Conservation (phyloP, 2,329 filamentous ascomycete genomes). For the Corniculantispora saksenae region DNA sequence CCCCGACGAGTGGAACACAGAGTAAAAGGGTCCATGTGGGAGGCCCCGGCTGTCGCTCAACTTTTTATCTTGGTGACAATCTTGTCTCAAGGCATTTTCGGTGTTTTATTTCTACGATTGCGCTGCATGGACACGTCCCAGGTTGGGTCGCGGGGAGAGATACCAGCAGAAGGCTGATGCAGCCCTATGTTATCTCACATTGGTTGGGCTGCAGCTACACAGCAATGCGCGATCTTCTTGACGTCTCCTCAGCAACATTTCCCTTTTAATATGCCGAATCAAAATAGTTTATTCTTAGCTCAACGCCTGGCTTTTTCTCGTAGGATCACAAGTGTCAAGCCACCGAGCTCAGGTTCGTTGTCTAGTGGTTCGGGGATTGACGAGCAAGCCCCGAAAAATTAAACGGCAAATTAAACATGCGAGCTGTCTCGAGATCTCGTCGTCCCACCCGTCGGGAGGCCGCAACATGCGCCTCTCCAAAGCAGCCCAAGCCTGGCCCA, state of each 20-base stretch:
- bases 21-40: neutral
- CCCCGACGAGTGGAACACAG: neutral
- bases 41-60: neutral
- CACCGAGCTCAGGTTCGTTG: neutral
- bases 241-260: no score
- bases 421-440: neutral
- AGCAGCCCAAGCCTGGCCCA: neutral
- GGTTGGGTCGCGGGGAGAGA: neutral
- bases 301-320: no score
- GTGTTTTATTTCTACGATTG: neutral
- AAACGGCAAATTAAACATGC: neutral
- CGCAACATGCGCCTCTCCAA: neutral
- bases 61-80: neutral
- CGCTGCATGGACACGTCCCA: neutral
- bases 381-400: neutral
- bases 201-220: neutral
- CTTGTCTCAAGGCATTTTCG: neutral
- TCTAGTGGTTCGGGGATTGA: neutral
- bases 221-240: neutral
- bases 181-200: neutral
- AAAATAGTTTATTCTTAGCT: no score
- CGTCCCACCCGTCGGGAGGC: neutral
- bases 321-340: neutral
- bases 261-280: no score
- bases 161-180: neutral